These are phyloP conservation scores for Cornus florida DNA, from an alignment of 148 eudicot species.

Conservation along the genomic window DNA sequence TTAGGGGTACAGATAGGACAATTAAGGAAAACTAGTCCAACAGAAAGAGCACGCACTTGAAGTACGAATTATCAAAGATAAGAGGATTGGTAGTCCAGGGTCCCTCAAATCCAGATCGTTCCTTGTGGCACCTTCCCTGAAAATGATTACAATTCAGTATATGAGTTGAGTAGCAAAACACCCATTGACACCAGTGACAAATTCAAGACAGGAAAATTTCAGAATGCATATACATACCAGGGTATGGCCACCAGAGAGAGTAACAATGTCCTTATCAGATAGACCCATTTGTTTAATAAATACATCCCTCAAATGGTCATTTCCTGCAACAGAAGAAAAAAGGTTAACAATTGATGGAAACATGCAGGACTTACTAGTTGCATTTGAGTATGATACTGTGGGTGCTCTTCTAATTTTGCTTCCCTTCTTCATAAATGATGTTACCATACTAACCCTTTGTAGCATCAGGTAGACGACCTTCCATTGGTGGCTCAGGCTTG, in stretches of 20 bases:
- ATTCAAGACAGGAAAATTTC: not conserved
- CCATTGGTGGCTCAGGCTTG: constrained; percentile 74
- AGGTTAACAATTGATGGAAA: not conserved
- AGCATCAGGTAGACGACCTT: constrained; percentile 97
- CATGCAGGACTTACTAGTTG: not conserved
- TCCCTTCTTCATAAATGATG: not conserved
- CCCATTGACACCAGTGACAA: not conserved
- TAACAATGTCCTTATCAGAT: constrained; percentile 80
- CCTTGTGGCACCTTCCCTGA: constrained; percentile 55
- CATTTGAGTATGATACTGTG: not conserved
- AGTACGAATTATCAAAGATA: constrained; percentile 85
- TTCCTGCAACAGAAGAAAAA: constrained; percentile 44
- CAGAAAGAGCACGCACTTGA: constrained; percentile 45
- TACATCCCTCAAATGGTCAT: constrained; percentile 82
- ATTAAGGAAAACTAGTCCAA: not conserved
- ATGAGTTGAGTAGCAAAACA: not conserved
- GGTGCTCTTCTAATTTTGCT: not conserved
- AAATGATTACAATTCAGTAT: not conserved
- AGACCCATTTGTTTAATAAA: constrained; percentile 91
- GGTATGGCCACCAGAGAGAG: constrained; percentile 95
- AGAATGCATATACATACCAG: constrained; percentile 52
- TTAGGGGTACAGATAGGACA: too few species aligned
- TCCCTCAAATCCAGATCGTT: constrained; percentile 83
- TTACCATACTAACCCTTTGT: constrained; percentile 53
- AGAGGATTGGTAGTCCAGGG: constrained; percentile 91